These are phyloP conservation scores for Russula emetica DNA, from an alignment of 768 basidiomycete species.

Conservation along the genomic window DNA sequence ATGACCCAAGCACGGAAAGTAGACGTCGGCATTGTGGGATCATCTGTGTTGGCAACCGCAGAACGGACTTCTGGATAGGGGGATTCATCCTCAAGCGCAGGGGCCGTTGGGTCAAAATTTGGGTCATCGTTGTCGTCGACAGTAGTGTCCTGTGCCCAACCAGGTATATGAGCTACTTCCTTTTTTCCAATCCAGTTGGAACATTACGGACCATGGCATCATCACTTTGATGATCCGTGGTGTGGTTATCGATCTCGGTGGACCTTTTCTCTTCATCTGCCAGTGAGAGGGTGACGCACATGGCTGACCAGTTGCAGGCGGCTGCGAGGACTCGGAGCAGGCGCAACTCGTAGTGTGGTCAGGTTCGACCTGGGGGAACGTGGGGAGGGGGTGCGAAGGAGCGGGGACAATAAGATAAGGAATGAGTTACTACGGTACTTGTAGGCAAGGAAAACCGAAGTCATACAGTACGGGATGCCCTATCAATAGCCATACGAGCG, in stretches of 20 bases:
- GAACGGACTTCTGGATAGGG: constrained; percentile 55
- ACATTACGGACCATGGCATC: neutral
- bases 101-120: constrained; percentile 35
- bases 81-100: constrained; percentile 42
- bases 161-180: no score
- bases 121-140: constrained; percentile 35
- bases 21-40: constrained; percentile 38
- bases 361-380: neutral
- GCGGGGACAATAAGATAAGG: neutral
- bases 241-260: constrained; percentile 26
- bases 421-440: neutral
- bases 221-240: neutral
- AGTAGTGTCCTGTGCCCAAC: constrained; percentile 3
- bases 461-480: no score
- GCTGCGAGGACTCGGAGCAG: neutral
- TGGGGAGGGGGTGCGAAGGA: neutral
- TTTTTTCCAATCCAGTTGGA: neutral
- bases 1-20: constrained; percentile 40
- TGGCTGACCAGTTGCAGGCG: constrained; percentile 12
- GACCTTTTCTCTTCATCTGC: constrained; percentile 28
- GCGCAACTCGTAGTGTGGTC: constrained; percentile 8
- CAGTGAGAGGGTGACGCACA: constrained; percentile 15
- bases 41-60: constrained; percentile 48
- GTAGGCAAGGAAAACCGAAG: neutral
- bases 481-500: neutral